Evolutionary conservation across 148 eudicot species (phyloP), one percentile per base, ranked within the genome.

Genomic region (Rhododendron griersonianum): DNA sequence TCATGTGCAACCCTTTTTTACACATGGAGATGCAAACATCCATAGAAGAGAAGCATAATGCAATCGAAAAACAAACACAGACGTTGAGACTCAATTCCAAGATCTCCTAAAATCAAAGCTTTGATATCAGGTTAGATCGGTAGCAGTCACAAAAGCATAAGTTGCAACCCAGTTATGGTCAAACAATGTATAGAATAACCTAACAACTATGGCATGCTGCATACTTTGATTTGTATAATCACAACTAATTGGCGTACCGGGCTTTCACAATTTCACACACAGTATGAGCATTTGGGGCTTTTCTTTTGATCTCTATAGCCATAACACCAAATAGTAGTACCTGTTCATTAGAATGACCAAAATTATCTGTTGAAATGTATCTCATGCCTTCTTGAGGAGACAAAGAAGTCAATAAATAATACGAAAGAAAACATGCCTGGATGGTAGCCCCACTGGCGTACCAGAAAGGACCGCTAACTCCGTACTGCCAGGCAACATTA

Each of bases 261-360:
- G 98, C 99, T 86, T 91, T 95, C 59, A 96, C 98, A 85, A 96
- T 96, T 89, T 96, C 99, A 88, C 99, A 96, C 10, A 96, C 96
- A 50, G 99, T 95, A 87, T 96, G 99, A 61, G 99, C 99, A 90
- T 93, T 81, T 33, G 99, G 99, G 82, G 98, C 99, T 90, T 95
- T 96, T 90, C 99, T 92, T 89, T 96, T 96, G 92, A 96, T 96
- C 90, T 96, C 98, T 74, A 96, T 96, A 33, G 99, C 99, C 91
- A 96, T 95, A 77, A 96, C 88, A 84, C 99, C 99, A 84, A 96
- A 96, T 89, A 96, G 87, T 83, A 96, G 93, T 25, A 96, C 96
- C 98, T 96, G 91, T 69, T 78, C 39, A 81, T n/a, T 45, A 61
- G 8, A 65, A 82, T 35, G 19, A 39, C 55, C 50, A 83, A 59